Evolutionary conservation across 495 filamentous ascomycete genomes (phyloP), one percentile per base, ranked within the genome.

Genomic region (Sporormia fimetaria): DNA sequence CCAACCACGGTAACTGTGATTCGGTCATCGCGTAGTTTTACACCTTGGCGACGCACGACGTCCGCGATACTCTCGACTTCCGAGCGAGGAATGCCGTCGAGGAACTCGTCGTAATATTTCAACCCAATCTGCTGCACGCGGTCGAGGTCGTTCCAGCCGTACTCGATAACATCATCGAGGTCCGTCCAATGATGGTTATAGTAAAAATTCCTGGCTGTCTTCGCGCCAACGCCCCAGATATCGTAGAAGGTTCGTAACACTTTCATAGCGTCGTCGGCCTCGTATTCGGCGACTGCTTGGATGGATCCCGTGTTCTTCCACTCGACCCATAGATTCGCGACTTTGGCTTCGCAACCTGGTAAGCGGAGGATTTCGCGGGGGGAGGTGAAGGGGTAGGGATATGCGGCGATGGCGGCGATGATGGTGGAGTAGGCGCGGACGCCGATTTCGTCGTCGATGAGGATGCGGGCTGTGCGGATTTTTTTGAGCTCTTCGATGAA

Each of bases 51-150:
- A 2, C 71, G 65, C 25, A 96, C 67, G 6, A 67, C 65, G 3
- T 52, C 42, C 0, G 68, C 74, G 42, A 95, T 94, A 0, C 54
- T 41, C 51, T 85, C 80, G 2, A 85, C 78, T 53, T 98, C 88
- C 0, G 38, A 31, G 1, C 87, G 70, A 1, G 86, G 70, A 12
- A 98, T 81, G 22, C 70, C 71, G 15, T 66, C 57, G 23, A 72
- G 67, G 30, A 98, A 81, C 38, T 96, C 90, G 31, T 92, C 83
- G 57, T 87, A 94, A 57, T 78, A 95, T 56, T 96, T 96, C n/a
- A 96, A 59, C 0, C 90, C 90, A 32, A 98, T 93, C 56, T 96
- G 87, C 58, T 93, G 87, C 1, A 81, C 81, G 11, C 87, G 72
- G 0, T 67, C 78, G 0, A 96, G 67, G 0, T 49, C 61, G 25